Conservation (phyloP, 2,329 filamentous ascomycete species). For the Paraphoma chrysanthemicola region DNA sequence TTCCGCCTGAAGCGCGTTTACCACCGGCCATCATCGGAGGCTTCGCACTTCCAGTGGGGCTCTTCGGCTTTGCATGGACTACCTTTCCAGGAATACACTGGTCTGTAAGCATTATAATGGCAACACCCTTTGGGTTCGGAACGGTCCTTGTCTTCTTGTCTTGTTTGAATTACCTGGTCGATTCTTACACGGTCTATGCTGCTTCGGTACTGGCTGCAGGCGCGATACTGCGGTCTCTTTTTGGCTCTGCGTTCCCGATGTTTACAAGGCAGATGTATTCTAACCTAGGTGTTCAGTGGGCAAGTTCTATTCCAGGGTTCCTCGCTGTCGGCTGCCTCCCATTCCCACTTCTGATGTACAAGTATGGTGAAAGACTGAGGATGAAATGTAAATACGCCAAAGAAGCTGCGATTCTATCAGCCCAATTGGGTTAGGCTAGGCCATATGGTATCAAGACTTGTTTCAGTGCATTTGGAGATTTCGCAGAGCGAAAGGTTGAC, state of each 20-base stretch:
- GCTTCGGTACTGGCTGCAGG: conserved; percentile 49
- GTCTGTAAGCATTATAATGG: conserved; percentile 60
- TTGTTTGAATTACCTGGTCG: conserved; percentile 72
- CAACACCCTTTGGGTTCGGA: conserved; percentile 54
- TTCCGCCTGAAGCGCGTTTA: conserved; percentile 61
- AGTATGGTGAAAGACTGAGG: no score
- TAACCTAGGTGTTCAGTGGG: conserved; percentile 57
- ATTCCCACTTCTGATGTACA: no score
- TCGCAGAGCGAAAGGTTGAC: no score
- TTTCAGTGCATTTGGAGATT: no score
- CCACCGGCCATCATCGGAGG: conserved; percentile 62
- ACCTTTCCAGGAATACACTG: conserved; percentile 58
- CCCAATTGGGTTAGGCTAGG: no score
- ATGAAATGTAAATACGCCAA: no score
- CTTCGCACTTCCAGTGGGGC: conserved; percentile 54
- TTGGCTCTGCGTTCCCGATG: conserved; percentile 57
- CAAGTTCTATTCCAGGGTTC: conserved; percentile 55
- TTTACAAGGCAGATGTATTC: conserved; percentile 56
- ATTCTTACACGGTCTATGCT: conserved; percentile 62
- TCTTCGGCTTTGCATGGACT: conserved; percentile 64
- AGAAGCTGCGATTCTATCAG: no score
- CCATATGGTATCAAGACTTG: no score
- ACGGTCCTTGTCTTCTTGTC: conserved; percentile 46
- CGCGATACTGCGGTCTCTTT: conserved; percentile 54
- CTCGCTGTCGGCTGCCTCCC: no score